These are phyloP conservation scores for Synchytrium microbalum DNA, from an alignment of 371 early-diverging fungal species.

Conservation along the genomic window DNA sequence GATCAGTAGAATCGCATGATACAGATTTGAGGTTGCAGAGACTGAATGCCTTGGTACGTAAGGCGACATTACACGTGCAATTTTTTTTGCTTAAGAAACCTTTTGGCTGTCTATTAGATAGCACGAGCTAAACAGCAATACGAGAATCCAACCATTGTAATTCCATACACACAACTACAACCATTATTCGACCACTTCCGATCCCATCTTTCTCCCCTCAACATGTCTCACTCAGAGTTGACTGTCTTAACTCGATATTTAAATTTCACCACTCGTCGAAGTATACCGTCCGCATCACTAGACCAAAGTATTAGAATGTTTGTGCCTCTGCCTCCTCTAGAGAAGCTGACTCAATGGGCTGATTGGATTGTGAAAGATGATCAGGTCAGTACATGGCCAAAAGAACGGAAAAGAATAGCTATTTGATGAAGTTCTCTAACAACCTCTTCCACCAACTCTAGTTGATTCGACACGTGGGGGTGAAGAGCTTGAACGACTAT, in stretches of 20 bases:
- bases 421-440: too few relatives aligned
- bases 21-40: not conserved
- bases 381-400: not conserved
- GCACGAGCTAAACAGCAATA: not conserved
- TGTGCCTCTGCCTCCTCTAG: not conserved
- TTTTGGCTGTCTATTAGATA: not conserved
- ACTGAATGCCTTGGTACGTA: not conserved
- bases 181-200: not conserved
- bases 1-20: not conserved
- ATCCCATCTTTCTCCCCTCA: not conserved
- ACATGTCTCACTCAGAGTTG: not conserved
- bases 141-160: not conserved
- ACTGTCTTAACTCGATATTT: not conserved
- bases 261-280: not conserved
- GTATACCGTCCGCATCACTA: not conserved
- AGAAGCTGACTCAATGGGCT: not conserved
- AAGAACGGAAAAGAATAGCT: too few relatives aligned
- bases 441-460: not conserved
- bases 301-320: not conserved
- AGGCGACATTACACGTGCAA: too few relatives aligned
- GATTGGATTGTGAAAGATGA: slow-evolving; percentile 1
- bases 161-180: not conserved
- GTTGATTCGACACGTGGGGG: not conserved
- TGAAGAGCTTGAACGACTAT: not conserved
- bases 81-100: too few relatives aligned